These are phyloP conservation scores for Zostera marina DNA, from an alignment of 116 monocot species.

Conservation along the genomic window DNA sequence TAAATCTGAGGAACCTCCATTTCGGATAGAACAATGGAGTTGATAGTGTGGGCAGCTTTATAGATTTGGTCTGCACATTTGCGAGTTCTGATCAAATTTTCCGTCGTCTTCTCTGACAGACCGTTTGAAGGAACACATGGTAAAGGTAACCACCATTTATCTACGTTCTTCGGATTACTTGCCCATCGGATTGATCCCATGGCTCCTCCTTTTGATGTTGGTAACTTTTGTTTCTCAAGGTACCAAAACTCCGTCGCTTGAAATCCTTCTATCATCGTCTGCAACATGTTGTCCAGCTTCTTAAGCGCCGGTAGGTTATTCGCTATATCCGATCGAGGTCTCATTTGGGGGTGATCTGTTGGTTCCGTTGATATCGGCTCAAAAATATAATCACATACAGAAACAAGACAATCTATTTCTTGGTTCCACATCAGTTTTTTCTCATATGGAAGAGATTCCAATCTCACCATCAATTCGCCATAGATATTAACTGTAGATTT, in stretches of 20 bases:
- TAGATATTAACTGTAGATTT: constrained; percentile 53
- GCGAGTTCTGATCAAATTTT: constrained; percentile 37
- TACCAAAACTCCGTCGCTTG: constrained; percentile 69
- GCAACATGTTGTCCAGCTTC: constrained; percentile 64
- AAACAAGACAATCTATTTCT: constrained; percentile 82
- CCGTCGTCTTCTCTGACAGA: constrained; percentile 35
- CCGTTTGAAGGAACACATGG: constrained; percentile 58
- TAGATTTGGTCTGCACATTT: constrained; percentile 68
- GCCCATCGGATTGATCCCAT: constrained; percentile 34
- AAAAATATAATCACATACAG: constrained; percentile 65
- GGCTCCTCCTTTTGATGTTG: constrained; percentile 13
- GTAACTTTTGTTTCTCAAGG: constrained; percentile 35
- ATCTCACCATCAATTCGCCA: constrained; percentile 36
- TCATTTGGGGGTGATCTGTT: too few species aligned
- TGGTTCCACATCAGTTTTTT: constrained; percentile 76
- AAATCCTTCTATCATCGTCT: constrained; percentile 71
- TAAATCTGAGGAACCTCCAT: constrained; percentile 76
- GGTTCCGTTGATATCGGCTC: too few species aligned
- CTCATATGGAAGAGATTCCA: constrained; percentile 51
- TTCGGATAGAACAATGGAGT: constrained; percentile 48
- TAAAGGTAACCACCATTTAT: constrained; percentile 88
- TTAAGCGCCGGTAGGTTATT: constrained; percentile 76
- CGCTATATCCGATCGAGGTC: constrained; percentile 63
- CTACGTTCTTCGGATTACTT: constrained; percentile 34
- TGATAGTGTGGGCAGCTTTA: constrained; percentile 76